Evolutionary conservation across 306 rosid species (phyloP).

Genomic region (Carpinus fangiana): DNA sequence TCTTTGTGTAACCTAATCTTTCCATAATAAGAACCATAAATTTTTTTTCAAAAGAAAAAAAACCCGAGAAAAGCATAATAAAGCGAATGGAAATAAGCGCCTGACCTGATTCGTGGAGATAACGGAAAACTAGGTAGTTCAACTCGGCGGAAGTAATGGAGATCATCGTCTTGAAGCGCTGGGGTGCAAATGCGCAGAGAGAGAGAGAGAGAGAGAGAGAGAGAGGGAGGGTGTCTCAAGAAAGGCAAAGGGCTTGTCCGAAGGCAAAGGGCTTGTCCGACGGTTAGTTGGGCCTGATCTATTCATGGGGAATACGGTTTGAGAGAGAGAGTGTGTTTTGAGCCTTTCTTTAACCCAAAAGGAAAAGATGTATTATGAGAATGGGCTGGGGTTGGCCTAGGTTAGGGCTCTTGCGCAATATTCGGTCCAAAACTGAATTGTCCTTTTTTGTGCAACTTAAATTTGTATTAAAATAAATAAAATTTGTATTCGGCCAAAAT

Average conservation of each 20-base stretch:
- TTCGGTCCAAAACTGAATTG: too few relatives aligned
- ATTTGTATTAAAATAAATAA: too few relatives aligned
- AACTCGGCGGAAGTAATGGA: slow-evolving; percentile 51
- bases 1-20: neutral
- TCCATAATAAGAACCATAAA: neutral
- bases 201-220: neutral
- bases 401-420: too few relatives aligned
- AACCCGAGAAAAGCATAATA: neutral
- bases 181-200: neutral
- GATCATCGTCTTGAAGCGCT: slow-evolving; percentile 41
- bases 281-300: neutral
- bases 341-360: too few relatives aligned
- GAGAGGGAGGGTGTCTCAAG: neutral
- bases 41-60: neutral
- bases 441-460: too few relatives aligned
- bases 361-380: too few relatives aligned
- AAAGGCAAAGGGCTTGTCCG: neutral
- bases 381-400: too few relatives aligned
- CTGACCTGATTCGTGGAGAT: slow-evolving; percentile 62
- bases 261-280: neutral
- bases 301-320: too few relatives aligned
- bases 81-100: neutral
- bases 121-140: slow-evolving; percentile 63
- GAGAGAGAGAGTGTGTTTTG: too few relatives aligned
- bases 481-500: too few relatives aligned